Evolutionary conservation across 352 stramenopile genomes (phyloP), one percentile per base, ranked within the genome.

Genomic region (Globisporangium takayamanum): DNA sequence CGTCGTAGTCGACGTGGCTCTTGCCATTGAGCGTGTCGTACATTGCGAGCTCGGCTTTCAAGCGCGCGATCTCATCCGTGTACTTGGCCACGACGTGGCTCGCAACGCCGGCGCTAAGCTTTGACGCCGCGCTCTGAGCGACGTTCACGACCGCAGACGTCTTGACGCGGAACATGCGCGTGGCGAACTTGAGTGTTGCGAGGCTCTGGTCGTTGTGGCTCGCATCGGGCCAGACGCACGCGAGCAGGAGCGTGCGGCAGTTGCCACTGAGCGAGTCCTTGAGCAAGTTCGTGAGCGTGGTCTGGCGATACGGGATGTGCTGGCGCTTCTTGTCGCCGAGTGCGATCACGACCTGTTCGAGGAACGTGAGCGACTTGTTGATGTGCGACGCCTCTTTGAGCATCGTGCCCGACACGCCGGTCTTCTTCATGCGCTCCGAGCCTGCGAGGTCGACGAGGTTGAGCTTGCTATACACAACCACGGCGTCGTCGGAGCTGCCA

Each of bases 381-480:
- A 87, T 86, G 51, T 87, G 80, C 26, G 75, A 78, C 5, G 80
- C 69, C 15, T 78, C 71, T 8, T 74, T 76, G 3, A 80, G 67
- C 49, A 74, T 74, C 37, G 75, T 78, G 7, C 79, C 80, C 4
- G 74, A 73, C n/a, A 82, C 72, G 18, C 72, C 69, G 1, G 80
- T 84, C 36, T 82, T 81, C 58, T 95, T 89, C 74, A 89, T 97
- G 50, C 96, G 96, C 69, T 98, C 92, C 5, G 89, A 97, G 11
- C 92, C 92, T 0, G 92, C 92, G 33, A 98, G 77, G 62, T 98
- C 92, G 11, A 98, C 90, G 22, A 97, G 84, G 59, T 97, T 96
- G 37, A 98, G 76, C 59, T 97, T 97, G 64, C 87, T 89, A 61
- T 80, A 84, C 22, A 85, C 68, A 10, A 73, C 61, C n/a, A 63